Evolutionary conservation across 2,329 filamentous ascomycete species (phyloP).

Genomic region (Stylonectria norvegica): DNA sequence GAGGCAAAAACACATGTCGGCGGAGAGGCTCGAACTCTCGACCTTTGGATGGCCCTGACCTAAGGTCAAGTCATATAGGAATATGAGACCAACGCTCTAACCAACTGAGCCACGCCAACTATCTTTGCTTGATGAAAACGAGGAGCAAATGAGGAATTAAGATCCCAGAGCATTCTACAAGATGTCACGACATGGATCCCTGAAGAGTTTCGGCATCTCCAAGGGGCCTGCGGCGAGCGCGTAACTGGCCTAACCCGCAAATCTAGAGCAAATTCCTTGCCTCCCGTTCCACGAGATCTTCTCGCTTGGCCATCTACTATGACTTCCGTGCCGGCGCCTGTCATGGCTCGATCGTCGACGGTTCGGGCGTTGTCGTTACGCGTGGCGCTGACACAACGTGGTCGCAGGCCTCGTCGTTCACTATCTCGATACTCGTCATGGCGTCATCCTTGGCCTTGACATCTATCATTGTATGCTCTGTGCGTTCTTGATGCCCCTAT

Average conservation of each 20-base stretch:
- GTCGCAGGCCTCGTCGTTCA: constrained; percentile 70
- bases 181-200: neutral
- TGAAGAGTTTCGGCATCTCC: constrained; percentile 21
- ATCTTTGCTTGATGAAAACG: constrained; percentile 3
- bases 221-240: constrained; percentile 17
- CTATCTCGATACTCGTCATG: constrained; percentile 68
- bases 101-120: constrained; percentile 36
- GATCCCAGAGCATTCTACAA: neutral
- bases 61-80: constrained; percentile 17
- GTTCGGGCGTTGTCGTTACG: constrained; percentile 58
- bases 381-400: constrained; percentile 57
- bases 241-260: constrained; percentile 32
- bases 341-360: constrained; percentile 54
- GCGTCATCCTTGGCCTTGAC: constrained; percentile 69
- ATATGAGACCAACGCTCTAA: constrained; percentile 39
- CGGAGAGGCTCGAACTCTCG: constrained; percentile 28
- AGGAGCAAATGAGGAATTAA: neutral
- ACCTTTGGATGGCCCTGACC: constrained; percentile 27
- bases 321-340: constrained; percentile 58
- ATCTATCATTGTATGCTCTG: constrained; percentile 80
- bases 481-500: too few species aligned
- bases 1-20: constrained; percentile 12
- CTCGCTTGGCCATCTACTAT: constrained; percentile 61
- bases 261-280: constrained; percentile 37
- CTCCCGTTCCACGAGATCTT: constrained; percentile 50